Percentiles rank a stretch among this genome's conserved stretches.
Conservation (phyloP, 2,329 filamentous ascomycete genomes). For the Phialophora verrucosa region DNA sequence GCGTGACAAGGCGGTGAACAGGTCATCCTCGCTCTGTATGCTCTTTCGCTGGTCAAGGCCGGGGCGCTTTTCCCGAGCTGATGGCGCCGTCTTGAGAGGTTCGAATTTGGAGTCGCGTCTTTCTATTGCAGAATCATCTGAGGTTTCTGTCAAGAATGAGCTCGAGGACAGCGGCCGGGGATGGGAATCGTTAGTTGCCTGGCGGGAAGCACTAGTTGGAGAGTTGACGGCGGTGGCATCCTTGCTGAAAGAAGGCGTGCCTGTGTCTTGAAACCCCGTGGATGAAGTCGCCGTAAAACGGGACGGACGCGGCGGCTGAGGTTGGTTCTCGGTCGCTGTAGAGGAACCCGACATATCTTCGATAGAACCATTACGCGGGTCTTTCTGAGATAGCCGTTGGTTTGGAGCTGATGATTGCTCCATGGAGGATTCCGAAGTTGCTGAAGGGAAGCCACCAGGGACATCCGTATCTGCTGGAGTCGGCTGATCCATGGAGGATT, state of each 20-base stretch:
- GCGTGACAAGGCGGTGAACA: slow-evolving; percentile 36
- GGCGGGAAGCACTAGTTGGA: slow-evolving; percentile 1
- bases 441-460: not conserved
- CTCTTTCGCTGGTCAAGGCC: slow-evolving; percentile 24
- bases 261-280: not conserved
- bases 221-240: slow-evolving; percentile 4
- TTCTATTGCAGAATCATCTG: slow-evolving; percentile 16
- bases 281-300: not conserved
- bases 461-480: not conserved
- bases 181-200: not conserved
- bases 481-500: not conserved
- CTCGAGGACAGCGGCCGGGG: slow-evolving; percentile 9
- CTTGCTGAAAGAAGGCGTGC: slow-evolving; percentile 8
- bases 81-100: slow-evolving; percentile 25
- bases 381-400: not conserved
- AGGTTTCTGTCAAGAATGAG: slow-evolving; percentile 12
- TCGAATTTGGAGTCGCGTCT: slow-evolving; percentile 19
- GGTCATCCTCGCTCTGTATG: slow-evolving; percentile 34
- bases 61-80: slow-evolving; percentile 26
- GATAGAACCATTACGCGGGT: slow-evolving; percentile 1
- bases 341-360: not conserved
- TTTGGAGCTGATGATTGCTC: not conserved
- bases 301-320: slow-evolving; percentile 1
- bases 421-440: not conserved
- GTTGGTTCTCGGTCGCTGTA: not conserved